Conservation (phyloP, 1,139 yeast species). For the Hansenula sp. region DNA sequence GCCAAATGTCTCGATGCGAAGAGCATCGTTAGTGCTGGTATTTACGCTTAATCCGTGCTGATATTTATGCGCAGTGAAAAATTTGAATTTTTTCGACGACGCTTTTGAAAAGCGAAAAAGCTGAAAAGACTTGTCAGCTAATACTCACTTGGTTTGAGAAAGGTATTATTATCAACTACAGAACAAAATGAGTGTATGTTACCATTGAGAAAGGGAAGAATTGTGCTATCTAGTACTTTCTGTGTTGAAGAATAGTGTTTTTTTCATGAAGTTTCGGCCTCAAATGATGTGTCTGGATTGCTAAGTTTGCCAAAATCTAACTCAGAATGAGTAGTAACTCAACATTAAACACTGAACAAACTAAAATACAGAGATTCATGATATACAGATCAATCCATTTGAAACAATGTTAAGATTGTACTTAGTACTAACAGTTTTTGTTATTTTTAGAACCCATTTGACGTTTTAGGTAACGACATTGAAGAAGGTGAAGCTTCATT, state of each 20-base stretch:
- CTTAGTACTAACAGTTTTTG: neutral
- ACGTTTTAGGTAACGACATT: conserved; percentile 71
- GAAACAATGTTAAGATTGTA: too few relatives aligned
- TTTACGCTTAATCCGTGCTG: conserved; percentile 8
- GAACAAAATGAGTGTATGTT: conserved; percentile 19
- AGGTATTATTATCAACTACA: conserved; percentile 1
- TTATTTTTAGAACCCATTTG: conserved; percentile 42
- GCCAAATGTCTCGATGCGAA: too few relatives aligned
- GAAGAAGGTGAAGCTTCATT: conserved; percentile 56
- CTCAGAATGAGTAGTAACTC: neutral
- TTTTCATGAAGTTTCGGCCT: too few relatives aligned
- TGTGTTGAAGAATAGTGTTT: too few relatives aligned
- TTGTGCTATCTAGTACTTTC: neutral
- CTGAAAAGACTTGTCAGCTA: neutral
- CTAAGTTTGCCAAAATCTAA: neutral
- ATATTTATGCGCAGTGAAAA: conserved; percentile 9
- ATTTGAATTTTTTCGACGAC: conserved; percentile 19
- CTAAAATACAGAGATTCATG: neutral
- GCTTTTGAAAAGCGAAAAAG: conserved; percentile 15
- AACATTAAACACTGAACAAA: too few relatives aligned
- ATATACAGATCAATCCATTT: neutral
- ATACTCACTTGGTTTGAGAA: neutral
- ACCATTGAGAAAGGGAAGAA: neutral
- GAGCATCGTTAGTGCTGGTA: neutral
- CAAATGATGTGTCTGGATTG: neutral